A percentile compares a stretch with the other conserved stretches of the same genome.
Conservation (phyloP, 345 rosid genomes). For the Eucalyptus tenuipes region DNA sequence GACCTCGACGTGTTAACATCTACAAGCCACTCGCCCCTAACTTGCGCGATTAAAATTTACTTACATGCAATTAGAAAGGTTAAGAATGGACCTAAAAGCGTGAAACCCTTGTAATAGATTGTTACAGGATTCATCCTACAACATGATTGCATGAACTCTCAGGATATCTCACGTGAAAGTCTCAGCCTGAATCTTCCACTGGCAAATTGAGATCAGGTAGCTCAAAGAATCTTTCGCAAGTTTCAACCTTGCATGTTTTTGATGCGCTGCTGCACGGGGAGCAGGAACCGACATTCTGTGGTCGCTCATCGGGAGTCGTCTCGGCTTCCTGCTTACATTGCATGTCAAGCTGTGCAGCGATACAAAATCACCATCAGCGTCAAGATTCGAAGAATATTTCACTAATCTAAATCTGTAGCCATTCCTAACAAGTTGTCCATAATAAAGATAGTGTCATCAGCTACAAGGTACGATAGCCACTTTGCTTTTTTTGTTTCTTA, state of each 20-base stretch:
- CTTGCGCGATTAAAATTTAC: not conserved
- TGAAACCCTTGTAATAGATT: not conserved
- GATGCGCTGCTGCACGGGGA: not conserved
- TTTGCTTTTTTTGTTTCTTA: not conserved
- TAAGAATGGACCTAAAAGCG: not conserved
- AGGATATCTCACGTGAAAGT: not conserved
- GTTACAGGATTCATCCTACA: not conserved
- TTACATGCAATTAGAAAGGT: not conserved
- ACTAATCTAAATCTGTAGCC: not conserved
- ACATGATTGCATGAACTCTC: not conserved
- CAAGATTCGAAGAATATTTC: not conserved
- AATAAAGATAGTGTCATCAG: not conserved
- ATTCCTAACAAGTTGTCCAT: not conserved
- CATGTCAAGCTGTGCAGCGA: not conserved
- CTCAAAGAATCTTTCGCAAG: not conserved
- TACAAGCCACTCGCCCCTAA: not conserved
- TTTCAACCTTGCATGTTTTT: not conserved
- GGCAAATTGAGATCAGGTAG: not conserved
- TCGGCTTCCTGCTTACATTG: not conserved
- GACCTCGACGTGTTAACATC: not conserved
- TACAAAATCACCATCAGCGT: not conserved
- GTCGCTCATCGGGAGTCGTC: not conserved
- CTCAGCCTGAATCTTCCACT: not conserved
- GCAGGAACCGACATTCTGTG: not conserved
- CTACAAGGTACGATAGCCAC: not conserved